A percentile compares a stretch with the other conserved stretches of the same genome.
phyloP scores from a whole-genome alignment of 2,329 filamentous ascomycete species.

The Microdochium trichocladiopsis region DNA sequence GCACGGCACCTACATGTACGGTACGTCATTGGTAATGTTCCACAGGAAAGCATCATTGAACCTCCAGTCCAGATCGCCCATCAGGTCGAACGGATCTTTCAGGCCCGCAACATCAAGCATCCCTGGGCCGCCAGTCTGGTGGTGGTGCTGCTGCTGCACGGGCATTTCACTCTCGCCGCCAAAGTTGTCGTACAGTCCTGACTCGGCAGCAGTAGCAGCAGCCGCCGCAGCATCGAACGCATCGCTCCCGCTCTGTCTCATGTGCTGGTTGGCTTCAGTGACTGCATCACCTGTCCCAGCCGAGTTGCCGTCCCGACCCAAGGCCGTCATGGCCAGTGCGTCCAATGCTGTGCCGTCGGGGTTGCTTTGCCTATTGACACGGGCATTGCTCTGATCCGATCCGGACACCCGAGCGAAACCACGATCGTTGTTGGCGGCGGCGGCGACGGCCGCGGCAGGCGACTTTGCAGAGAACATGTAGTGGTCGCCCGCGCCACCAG shows the following conservation, averaged over 20 bases:
- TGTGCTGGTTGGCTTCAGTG: not conserved
- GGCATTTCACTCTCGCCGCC: not conserved
- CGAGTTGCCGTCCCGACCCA: too few relatives aligned
- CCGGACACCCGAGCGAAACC: too few relatives aligned
- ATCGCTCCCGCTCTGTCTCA: not conserved
- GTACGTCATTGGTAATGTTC: conserved; percentile 3
- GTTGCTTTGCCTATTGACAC: too few relatives aligned
- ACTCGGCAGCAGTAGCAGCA: too few relatives aligned
- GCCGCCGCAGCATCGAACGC: not conserved
- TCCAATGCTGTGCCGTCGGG: too few relatives aligned
- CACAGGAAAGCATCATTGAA: conserved; percentile 10
- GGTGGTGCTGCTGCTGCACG: not conserved
- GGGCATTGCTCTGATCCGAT: too few relatives aligned
- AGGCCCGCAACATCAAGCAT: not conserved
- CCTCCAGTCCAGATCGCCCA: conserved; percentile 10
- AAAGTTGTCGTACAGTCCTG: not conserved
- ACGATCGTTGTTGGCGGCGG: too few relatives aligned
- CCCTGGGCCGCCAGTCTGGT: not conserved
- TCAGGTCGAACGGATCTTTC: conserved; percentile 9
- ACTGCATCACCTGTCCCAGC: too few relatives aligned
- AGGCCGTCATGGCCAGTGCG: too few relatives aligned
- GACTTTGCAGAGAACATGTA: conserved; percentile 4
- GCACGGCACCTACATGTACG: not conserved
- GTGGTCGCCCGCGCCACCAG: not conserved
- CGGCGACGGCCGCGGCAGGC: not conserved